These are phyloP conservation scores for Sanghuangporus weigelae DNA, from an alignment of 1,284 basidiomycete species.

Conservation along the genomic window DNA sequence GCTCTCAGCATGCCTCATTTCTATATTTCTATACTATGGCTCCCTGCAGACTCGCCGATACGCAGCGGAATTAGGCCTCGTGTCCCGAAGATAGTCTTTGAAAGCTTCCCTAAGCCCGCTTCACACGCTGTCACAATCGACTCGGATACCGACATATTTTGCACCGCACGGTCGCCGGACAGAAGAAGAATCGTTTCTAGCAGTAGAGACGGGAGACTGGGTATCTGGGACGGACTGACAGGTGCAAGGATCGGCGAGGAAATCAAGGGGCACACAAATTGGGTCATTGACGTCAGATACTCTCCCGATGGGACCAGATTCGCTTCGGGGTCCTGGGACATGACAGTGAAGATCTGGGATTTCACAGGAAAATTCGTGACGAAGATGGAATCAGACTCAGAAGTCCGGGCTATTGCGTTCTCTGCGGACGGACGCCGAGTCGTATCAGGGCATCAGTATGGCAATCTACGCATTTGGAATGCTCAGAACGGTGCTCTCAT, in stretches of 20 bases:
- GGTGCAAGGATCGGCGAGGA: background rate
- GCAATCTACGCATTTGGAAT: background rate
- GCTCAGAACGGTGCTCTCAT: background rate
- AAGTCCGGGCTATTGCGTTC: slow-evolving; percentile 38
- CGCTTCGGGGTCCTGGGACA: background rate
- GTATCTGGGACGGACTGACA: background rate
- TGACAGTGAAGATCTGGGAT: background rate
- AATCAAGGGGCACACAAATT: background rate
- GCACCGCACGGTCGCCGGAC: background rate
- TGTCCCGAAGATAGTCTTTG: background rate
- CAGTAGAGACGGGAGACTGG: background rate
- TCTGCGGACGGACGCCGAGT: background rate
- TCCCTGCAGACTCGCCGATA: background rate
- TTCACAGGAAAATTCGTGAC: background rate
- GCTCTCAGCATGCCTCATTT: background rate
- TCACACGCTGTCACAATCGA: background rate
- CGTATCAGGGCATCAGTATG: background rate
- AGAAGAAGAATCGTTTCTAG: background rate
- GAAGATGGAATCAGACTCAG: background rate
- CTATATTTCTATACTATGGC: background rate
- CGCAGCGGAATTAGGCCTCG: background rate
- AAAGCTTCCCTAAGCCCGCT: background rate
- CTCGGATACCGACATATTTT: background rate
- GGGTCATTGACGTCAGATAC: background rate
- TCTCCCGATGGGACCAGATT: background rate